Conservation (phyloP, 1,139 yeast species). For the Sugiyamaella xylanicola region DNA sequence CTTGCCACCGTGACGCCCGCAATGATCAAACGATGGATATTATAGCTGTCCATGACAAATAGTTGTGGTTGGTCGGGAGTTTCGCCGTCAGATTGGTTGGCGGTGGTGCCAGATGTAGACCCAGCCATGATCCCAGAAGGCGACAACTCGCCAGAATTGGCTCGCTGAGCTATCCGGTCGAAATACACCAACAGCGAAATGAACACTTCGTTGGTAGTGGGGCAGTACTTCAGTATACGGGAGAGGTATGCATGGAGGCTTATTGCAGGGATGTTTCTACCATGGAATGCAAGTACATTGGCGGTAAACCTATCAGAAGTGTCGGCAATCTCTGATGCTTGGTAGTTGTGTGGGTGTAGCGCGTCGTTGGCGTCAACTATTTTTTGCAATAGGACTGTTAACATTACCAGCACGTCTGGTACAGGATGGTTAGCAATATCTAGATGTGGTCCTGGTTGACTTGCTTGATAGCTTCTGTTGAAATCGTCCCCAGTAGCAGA, state of each 20-base stretch:
- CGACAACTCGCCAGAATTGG: slow-evolving; percentile 53
- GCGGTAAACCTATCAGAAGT: slow-evolving; percentile 46
- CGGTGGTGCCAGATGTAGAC: neutral
- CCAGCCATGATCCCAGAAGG: slow-evolving; percentile 22
- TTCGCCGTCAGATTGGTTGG: slow-evolving; percentile 17
- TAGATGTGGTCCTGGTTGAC: slow-evolving; percentile 46
- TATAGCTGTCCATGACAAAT: slow-evolving; percentile 94
- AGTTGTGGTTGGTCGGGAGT: slow-evolving; percentile 38
- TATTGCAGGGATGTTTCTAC: slow-evolving; percentile 93
- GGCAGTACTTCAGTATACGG: slow-evolving; percentile 92
- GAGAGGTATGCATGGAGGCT: slow-evolving; percentile 85
- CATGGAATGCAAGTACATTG: slow-evolving; percentile 88
- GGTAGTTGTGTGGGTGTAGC: slow-evolving; percentile 72
- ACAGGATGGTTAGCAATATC: slow-evolving; percentile 86
- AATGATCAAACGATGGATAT: slow-evolving; percentile 88
- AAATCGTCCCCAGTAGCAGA: slow-evolving; percentile 20
- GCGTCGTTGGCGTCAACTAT: slow-evolving; percentile 92
- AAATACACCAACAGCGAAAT: slow-evolving; percentile 86
- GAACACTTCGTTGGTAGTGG: slow-evolving; percentile 95
- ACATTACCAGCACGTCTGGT: slow-evolving; percentile 77
- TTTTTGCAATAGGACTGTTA: slow-evolving; percentile 78
- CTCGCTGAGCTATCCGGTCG: slow-evolving; percentile 89
- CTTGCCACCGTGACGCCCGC: slow-evolving; percentile 97
- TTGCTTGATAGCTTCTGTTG: slow-evolving; percentile 41
- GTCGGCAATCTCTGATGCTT: slow-evolving; percentile 31